Evolutionary conservation across 768 basidiomycete species (phyloP).

Genomic region (Lentinus tigrinus): DNA sequence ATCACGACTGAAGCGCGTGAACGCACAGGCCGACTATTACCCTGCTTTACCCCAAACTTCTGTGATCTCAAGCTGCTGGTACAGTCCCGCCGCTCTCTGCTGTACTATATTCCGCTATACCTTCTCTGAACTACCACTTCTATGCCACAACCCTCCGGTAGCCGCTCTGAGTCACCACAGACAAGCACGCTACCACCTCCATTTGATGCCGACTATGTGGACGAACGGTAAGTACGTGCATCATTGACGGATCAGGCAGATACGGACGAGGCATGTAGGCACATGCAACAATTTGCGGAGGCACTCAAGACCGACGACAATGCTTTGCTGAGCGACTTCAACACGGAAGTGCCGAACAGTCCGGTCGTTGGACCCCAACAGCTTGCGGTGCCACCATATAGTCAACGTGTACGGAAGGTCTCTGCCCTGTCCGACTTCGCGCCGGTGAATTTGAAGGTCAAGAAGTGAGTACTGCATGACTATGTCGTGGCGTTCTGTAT

Average conservation of each 20-base stretch:
- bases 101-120: slow-evolving; percentile 2
- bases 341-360: slow-evolving; percentile 23
- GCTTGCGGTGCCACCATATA: slow-evolving; percentile 19
- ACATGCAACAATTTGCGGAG: slow-evolving; percentile 75
- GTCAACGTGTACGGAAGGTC: slow-evolving; percentile 69
- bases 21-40: not conserved
- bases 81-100: not conserved
- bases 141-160: slow-evolving; percentile 1
- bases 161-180: not conserved
- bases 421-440: slow-evolving; percentile 86
- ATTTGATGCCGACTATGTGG: slow-evolving; percentile 58
- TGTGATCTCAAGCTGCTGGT: slow-evolving; percentile 5
- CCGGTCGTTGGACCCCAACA: slow-evolving; percentile 12
- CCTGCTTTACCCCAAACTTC: not conserved
- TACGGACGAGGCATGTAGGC: slow-evolving; percentile 34
- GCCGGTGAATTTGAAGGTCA: slow-evolving; percentile 83
- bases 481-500: not conserved
- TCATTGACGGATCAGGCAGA: slow-evolving; percentile 31
- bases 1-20: not conserved
- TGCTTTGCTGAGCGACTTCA: slow-evolving; percentile 11
- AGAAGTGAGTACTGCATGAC: slow-evolving; percentile 48
- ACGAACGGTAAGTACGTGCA: slow-evolving; percentile 55
- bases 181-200: not conserved
- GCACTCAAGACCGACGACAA: slow-evolving; percentile 47
- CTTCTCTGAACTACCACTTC: no score